A percentile compares a stretch with the other conserved stretches of the same genome.
phyloP scores from a whole-genome alignment of 2,329 filamentous ascomycete species.

The Grosmannia penicillata region DNA sequence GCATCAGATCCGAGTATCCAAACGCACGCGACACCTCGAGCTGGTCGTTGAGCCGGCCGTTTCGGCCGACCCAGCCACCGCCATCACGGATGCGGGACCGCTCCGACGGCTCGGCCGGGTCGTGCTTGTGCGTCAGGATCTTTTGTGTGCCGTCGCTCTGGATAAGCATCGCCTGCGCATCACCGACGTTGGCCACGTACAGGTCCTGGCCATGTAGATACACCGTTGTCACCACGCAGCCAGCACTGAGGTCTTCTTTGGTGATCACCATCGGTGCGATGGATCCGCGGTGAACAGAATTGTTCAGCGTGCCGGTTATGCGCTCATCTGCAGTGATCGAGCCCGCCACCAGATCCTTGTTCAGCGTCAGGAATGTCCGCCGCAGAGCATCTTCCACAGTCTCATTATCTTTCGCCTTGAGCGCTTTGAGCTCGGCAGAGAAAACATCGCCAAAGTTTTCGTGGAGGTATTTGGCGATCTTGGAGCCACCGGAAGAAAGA shows the following conservation, averaged over 20 bases:
- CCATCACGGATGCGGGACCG: conserved; percentile 83
- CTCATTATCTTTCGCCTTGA: conserved; percentile 54
- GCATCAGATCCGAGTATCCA: conserved; percentile 85
- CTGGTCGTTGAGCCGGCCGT: conserved; percentile 82
- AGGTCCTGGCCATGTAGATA: conserved; percentile 84
- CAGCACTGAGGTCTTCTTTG: conserved; percentile 79
- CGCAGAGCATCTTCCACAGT: conserved; percentile 71
- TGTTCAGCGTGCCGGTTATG: conserved; percentile 16
- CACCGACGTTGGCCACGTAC: conserved; percentile 88
- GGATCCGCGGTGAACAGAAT: conserved; percentile 47
- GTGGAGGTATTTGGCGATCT: conserved; percentile 90
- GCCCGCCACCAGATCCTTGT: conserved; percentile 83
- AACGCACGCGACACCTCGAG: conserved; percentile 90
- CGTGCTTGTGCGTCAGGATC: conserved; percentile 80
- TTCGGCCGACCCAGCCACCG: conserved; percentile 88
- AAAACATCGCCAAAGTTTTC: conserved; percentile 89
- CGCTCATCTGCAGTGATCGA: conserved; percentile 54
- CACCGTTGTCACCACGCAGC: conserved; percentile 80
- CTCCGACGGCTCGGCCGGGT: conserved; percentile 75
- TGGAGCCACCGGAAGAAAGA: conserved; percentile 79
- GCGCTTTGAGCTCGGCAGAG: conserved; percentile 59
- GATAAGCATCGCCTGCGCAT: conserved; percentile 90
- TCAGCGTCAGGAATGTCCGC: conserved; percentile 73
- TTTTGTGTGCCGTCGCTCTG: conserved; percentile 73
- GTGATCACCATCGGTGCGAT: conserved; percentile 62